Conservation (phyloP, 768 basidiomycete genomes). For the Phanerodontia chrysosporium region DNA sequence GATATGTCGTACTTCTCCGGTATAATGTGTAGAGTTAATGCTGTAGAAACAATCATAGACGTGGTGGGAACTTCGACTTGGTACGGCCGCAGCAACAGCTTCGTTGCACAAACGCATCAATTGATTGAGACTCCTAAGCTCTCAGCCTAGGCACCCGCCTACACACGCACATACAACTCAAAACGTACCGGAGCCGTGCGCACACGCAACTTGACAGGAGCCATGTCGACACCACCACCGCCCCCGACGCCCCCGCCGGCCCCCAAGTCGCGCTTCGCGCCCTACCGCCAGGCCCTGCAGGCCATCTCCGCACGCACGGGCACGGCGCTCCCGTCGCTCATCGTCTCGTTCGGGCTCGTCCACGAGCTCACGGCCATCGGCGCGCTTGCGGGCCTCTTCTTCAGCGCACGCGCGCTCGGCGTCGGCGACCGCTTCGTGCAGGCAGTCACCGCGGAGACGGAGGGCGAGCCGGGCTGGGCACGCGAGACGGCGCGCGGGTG, state of each 20-base stretch:
- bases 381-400: conserved; percentile 74
- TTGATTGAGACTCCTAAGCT: background rate
- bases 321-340: conserved; percentile 71
- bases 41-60: background rate
- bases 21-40: background rate
- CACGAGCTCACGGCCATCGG: conserved; percentile 83
- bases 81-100: background rate
- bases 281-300: conserved; percentile 52
- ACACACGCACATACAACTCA: background rate
- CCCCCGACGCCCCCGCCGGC: conserved; percentile 8
- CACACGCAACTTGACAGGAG: background rate
- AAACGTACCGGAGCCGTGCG: background rate
- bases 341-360: conserved; percentile 74
- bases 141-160: background rate
- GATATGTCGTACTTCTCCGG: background rate
- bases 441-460: conserved; percentile 13
- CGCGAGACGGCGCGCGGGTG: conserved; percentile 45
- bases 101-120: background rate
- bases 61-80: background rate
- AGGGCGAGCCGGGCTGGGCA: conserved; percentile 33
- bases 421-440: conserved; percentile 64
- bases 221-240: conserved; percentile 18
- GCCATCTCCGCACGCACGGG: conserved; percentile 65
- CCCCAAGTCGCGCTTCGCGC: conserved; percentile 30
- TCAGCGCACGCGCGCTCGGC: conserved; percentile 58